Base-by-base conservation (phyloP, 139 green algal species). In the Tetratostichococcus sp. region DNA sequence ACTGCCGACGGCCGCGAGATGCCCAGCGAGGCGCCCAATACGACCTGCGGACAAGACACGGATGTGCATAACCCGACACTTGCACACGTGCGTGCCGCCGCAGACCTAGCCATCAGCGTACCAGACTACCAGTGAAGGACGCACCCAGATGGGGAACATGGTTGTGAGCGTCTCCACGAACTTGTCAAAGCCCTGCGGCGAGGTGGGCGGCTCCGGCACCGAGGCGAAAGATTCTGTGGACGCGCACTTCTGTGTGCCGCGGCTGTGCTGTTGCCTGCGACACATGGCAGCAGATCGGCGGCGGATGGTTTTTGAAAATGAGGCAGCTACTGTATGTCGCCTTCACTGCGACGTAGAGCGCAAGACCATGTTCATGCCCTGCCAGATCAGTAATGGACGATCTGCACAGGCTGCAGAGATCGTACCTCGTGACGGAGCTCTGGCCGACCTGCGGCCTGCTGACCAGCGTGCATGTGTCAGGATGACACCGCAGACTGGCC, bases 81-180 rank as follows among this genome's bases (percentile, higher is more conserved):
- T 67, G 32, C 21, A 32, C 1, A 2, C 8, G 25, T n/a, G n/a
- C n/a, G n/a, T n/a, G n/a, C n/a, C n/a, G n/a, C n/a, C n/a, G n/a
- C n/a, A n/a, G n/a, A n/a, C n/a, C n/a, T n/a, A n/a, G n/a, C n/a
- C n/a, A n/a, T n/a, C n/a, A n/a, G n/a, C n/a, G n/a, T n/a, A n/a
- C n/a, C n/a, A n/a, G n/a, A n/a, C n/a, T n/a, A n/a, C n/a, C n/a
- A 66, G 28, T 23, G 2, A 31, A 4, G n/a, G 34, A n/a, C 78
- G 30, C 32, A 87, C 84, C 90, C 91, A 95, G 22, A 96, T 74
- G 8, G 91, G 91, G 73, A 96, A 96, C 30, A 96, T 71, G n/a
- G 80, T 93, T 2, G 85, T 91, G 33, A 91, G 76, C 17, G 79
- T 65, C 33, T 91, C 86, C 11, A 80, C 78, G 23, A 92, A 70